These are phyloP conservation scores for Actinomortierella ambigua DNA, from an alignment of 371 early-diverging fungal species.

Conservation along the genomic window DNA sequence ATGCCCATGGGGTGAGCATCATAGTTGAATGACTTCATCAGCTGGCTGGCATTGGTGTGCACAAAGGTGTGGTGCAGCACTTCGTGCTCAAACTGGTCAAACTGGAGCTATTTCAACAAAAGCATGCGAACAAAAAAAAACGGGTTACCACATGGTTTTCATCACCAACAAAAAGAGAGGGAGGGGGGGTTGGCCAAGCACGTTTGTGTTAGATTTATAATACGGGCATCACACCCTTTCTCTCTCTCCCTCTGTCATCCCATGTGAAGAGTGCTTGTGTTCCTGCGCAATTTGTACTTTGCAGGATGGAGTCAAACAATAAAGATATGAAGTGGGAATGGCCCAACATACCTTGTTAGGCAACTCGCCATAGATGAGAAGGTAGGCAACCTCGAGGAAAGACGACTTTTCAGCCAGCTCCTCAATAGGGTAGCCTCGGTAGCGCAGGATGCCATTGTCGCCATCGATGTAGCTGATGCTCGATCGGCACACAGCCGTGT, in stretches of 20 bases:
- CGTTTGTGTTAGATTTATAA: too few relatives aligned
- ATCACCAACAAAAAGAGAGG: too few relatives aligned
- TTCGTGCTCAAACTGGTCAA: constrained; percentile 31
- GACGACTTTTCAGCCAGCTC: constrained; percentile 53
- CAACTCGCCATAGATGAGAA: constrained; percentile 55
- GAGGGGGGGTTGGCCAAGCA: too few relatives aligned
- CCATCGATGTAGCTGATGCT: constrained; percentile 67
- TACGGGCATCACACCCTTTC: too few relatives aligned
- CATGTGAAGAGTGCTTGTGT: too few relatives aligned
- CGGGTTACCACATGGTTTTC: too few relatives aligned
- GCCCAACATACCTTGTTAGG: constrained; percentile 32
- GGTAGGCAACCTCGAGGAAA: constrained; percentile 55
- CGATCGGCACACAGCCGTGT: constrained; percentile 64
- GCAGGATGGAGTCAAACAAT: constrained; percentile 23
- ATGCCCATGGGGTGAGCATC: constrained; percentile 74
- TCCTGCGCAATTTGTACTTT: neutral
- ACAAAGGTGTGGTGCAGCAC: constrained; percentile 65
- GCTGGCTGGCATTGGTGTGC: constrained; percentile 50
- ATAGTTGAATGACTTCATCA: constrained; percentile 62
- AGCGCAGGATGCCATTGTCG: constrained; percentile 59
- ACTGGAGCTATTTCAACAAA: constrained; percentile 45
- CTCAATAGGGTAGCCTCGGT: constrained; percentile 57
- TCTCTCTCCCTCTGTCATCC: too few relatives aligned
- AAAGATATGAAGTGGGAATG: constrained; percentile 7
- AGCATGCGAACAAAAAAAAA: too few relatives aligned